Evolutionary conservation across 352 stramenopile genomes (phyloP).

Genomic region (Pythium brachiatum): DNA sequence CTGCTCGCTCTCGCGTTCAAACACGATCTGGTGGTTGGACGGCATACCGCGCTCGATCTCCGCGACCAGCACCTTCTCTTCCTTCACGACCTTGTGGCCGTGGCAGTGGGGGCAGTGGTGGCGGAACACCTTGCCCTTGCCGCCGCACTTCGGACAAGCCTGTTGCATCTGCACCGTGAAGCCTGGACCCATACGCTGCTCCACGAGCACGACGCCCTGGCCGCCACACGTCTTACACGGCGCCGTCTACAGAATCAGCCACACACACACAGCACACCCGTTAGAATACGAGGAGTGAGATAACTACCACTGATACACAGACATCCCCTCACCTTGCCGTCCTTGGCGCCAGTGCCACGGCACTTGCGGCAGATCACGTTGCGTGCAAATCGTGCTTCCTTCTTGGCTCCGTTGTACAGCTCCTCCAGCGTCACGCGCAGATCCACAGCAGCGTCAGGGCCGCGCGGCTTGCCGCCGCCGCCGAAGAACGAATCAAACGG

Average conservation of each 20-base stretch:
- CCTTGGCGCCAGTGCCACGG: conserved; percentile 76
- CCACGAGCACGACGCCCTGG: conserved; percentile 68
- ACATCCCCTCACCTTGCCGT: conserved; percentile 48
- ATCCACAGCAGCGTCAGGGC: conserved; percentile 72
- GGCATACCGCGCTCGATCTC: conserved; percentile 83
- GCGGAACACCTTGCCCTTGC: conserved; percentile 94
- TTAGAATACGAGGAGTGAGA: background rate
- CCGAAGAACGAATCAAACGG: conserved; percentile 83
- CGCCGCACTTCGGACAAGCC: conserved; percentile 74
- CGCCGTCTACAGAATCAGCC: conserved; percentile 33
- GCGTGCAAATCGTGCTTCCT: conserved; percentile 60
- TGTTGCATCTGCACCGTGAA: conserved; percentile 92
- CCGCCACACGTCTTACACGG: conserved; percentile 74
- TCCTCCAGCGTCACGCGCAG: conserved; percentile 80
- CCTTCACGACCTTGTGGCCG: conserved; percentile 76
- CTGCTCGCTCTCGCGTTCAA: conserved; percentile 85
- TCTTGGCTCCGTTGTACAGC: conserved; percentile 82
- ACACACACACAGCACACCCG: background rate
- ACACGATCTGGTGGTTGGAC: conserved; percentile 82
- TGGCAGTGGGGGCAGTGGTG: conserved; percentile 91
- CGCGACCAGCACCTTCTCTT: conserved; percentile 77
- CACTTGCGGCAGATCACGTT: conserved; percentile 88
- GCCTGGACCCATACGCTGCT: conserved; percentile 79
- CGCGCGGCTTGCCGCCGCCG: conserved; percentile 64
- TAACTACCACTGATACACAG: background rate